These are phyloP conservation scores for Plenodomus lindquistii DNA, from an alignment of 2,329 filamentous ascomycete species.

Conservation along the genomic window DNA sequence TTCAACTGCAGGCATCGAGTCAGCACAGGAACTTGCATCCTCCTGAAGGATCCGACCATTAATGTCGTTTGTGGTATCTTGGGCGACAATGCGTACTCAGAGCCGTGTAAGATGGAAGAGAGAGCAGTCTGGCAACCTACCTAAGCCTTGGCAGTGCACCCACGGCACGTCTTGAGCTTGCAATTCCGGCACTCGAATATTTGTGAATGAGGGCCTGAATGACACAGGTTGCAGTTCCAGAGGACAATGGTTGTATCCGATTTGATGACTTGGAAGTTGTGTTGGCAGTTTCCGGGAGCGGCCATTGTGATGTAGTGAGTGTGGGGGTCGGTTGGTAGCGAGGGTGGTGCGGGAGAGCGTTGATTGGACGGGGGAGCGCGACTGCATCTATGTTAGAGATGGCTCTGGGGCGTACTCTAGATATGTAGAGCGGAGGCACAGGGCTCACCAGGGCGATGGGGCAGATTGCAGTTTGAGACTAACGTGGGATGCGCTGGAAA, in stretches of 20 bases:
- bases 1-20: slow-evolving; percentile 26
- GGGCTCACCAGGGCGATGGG: slow-evolving; percentile 24
- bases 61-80: slow-evolving; percentile 2
- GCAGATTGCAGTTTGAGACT: slow-evolving; percentile 26
- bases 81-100: slow-evolving; percentile 1
- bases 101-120: background rate
- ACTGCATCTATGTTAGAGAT: slow-evolving; percentile 29
- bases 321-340: background rate
- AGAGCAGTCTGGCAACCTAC: slow-evolving; percentile 13
- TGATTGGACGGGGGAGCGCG: slow-evolving; percentile 6
- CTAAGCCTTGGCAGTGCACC: slow-evolving; percentile 52
- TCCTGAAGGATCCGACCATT: background rate
- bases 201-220: slow-evolving; percentile 55
- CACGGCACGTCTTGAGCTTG: slow-evolving; percentile 56
- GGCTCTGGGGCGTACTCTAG: slow-evolving; percentile 14
- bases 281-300: slow-evolving; percentile 52
- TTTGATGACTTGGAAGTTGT: slow-evolving; percentile 56
- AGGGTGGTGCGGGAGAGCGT: background rate
- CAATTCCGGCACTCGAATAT: slow-evolving; percentile 57
- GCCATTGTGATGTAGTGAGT: slow-evolving; percentile 45
- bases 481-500: slow-evolving; percentile 29
- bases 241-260: slow-evolving; percentile 55
- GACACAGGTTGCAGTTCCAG: slow-evolving; percentile 58
- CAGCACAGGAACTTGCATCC: slow-evolving; percentile 24
- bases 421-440: slow-evolving; percentile 31